A percentile compares a stretch with the other conserved stretches of the same genome.
Conservation (phyloP, 352 stramenopile genomes). For the Peronospora tabacina region DNA sequence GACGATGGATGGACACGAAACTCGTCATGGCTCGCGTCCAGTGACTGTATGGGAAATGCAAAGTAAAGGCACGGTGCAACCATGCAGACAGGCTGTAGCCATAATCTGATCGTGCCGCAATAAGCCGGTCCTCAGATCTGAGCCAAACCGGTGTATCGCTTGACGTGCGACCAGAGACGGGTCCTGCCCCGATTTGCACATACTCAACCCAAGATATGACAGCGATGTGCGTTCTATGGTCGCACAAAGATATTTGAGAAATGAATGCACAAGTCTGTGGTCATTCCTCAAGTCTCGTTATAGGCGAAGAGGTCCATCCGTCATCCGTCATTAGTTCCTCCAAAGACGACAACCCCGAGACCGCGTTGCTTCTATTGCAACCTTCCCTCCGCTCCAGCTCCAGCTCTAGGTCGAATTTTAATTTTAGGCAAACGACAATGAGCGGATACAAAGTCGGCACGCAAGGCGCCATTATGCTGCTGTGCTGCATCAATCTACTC, state of each 20-base stretch:
- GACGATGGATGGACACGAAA: too few species aligned
- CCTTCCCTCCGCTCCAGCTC: conserved; percentile 14
- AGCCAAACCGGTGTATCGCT: too few species aligned
- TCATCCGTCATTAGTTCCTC: conserved; percentile 6
- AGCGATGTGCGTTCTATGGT: too few species aligned
- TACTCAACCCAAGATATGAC: conserved; percentile 6
- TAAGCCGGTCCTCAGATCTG: too few species aligned
- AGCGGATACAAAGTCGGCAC: conserved; percentile 26
- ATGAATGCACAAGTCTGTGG: conserved; percentile 5
- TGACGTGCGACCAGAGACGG: conserved; percentile 11
- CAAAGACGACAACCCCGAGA: conserved; percentile 17
- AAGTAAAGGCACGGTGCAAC: too few species aligned
- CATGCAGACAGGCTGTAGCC: too few species aligned
- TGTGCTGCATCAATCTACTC: conserved; percentile 88
- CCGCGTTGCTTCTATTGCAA: conserved; percentile 25
- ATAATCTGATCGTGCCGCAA: too few species aligned
- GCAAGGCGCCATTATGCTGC: conserved; percentile 71
- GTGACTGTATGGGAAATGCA: too few species aligned
- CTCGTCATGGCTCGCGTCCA: too few species aligned
- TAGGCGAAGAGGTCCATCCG: conserved; percentile 2
- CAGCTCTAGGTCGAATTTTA: too few species aligned
- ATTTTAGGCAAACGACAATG: conserved; percentile 4
- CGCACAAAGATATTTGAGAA: too few species aligned
- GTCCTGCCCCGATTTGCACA: conserved; percentile 1
- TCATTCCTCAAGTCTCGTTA: conserved; percentile 22